These are phyloP conservation scores for Calcarisporium arbuscula DNA, from an alignment of 2,329 filamentous ascomycete genomes.

Conservation along the genomic window DNA sequence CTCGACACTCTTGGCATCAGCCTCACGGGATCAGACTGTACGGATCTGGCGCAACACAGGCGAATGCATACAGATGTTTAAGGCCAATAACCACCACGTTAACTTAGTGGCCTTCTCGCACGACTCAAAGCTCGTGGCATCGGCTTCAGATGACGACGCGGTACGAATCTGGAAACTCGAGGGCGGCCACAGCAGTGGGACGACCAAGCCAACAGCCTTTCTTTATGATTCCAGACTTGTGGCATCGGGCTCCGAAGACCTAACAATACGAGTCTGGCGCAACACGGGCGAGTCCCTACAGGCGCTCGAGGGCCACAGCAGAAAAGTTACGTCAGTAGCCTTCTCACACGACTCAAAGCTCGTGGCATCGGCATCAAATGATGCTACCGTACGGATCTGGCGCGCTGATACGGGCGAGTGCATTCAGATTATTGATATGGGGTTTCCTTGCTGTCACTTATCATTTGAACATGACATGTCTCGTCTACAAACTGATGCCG, in stretches of 20 bases:
- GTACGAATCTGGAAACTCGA: too few species aligned
- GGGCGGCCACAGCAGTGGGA: too few species aligned
- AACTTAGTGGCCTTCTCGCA: neutral
- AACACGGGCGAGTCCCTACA: neutral
- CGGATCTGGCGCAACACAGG: conserved; percentile 5
- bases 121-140: neutral
- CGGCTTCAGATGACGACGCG: neutral
- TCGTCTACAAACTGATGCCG: too few species aligned
- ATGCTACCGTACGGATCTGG: conserved; percentile 2
- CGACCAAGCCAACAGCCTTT: too few species aligned
- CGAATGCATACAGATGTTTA: neutral
- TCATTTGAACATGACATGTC: too few species aligned
- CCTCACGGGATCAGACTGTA: neutral
- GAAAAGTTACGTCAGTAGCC: too few species aligned
- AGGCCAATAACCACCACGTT: neutral
- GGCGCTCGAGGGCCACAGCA: too few species aligned
- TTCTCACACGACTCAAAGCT: conserved; percentile 1
- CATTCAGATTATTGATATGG: neutral
- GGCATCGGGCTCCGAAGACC: neutral
- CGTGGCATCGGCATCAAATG: neutral
- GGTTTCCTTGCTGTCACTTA: neutral
- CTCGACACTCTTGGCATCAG: neutral
- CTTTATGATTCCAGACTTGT: neutral
- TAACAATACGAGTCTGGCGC: conserved; percentile 1
- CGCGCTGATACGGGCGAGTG: neutral